A percentile compares a stretch with the other conserved stretches of the same genome.
These are phyloP conservation scores for Pyrus betulifolia DNA, from an alignment of 306 rosid species.

Conservation along the genomic window DNA sequence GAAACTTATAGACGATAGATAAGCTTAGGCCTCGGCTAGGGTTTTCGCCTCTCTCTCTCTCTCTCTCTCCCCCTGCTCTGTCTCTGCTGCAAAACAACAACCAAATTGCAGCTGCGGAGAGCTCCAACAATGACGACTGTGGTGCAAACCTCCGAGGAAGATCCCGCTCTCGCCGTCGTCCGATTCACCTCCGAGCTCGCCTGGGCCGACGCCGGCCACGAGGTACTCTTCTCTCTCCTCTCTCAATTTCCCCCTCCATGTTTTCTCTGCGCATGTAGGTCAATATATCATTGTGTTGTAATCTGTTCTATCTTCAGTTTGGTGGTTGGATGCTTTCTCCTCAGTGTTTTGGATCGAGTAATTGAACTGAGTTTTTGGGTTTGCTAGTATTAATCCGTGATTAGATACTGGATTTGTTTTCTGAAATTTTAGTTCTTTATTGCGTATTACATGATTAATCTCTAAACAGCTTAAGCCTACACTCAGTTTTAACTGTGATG, in stretches of 20 bases:
- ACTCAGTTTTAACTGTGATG: neutral
- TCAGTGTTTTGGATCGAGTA: neutral
- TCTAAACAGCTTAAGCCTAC: neutral
- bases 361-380: neutral
- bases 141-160: slow-evolving; percentile 89
- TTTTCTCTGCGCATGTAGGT: neutral
- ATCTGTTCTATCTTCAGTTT: neutral
- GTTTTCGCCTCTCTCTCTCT: slow-evolving; percentile 20
- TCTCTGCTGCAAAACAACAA: slow-evolving; percentile 1
- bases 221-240: slow-evolving; percentile 29
- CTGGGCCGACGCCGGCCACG: slow-evolving; percentile 93
- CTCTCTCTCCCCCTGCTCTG: neutral
- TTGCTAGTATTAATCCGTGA: neutral
- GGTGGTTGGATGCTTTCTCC: neutral
- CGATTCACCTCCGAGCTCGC: slow-evolving; percentile 80
- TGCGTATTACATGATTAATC: neutral
- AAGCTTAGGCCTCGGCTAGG: slow-evolving; percentile 17
- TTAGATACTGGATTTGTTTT: neutral
- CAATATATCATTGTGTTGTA: neutral
- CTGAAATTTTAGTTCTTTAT: neutral
- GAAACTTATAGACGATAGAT: slow-evolving; percentile 15
- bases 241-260: neutral
- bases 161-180: slow-evolving; percentile 69
- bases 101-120: slow-evolving; percentile 25
- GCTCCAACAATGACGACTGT: slow-evolving; percentile 66